Percentiles rank a stretch among this genome's conserved stretches.
Evolutionary conservation across 148 eudicot genomes (phyloP).

Genomic region (Beta vulgaris): DNA sequence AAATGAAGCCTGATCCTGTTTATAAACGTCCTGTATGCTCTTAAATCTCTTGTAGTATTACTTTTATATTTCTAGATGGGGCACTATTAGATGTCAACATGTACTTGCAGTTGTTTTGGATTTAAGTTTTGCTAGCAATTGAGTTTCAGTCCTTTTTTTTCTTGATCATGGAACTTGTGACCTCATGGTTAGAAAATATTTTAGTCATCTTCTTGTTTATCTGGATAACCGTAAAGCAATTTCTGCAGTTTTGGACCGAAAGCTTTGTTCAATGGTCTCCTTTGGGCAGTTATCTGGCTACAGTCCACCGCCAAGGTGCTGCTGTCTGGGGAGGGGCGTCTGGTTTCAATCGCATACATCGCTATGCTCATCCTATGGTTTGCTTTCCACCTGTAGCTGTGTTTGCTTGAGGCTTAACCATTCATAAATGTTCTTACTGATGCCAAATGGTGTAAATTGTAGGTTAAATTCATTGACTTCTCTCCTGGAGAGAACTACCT

Average conservation of each 20-base stretch:
- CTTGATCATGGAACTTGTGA: not conserved
- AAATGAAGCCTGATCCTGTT: slow-evolving; percentile 73
- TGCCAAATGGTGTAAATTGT: slow-evolving; percentile 23
- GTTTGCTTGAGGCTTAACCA: not conserved
- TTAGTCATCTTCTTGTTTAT: not conserved
- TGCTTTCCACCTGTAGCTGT: slow-evolving; percentile 3
- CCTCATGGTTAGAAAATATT: not conserved
- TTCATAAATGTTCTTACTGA: not conserved
- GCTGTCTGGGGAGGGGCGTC: slow-evolving; percentile 98
- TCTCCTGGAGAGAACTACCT: slow-evolving; percentile 93
- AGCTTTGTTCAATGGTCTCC: slow-evolving; percentile 98
- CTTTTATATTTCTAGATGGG: not conserved
- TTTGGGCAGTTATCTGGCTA: slow-evolving; percentile 88
- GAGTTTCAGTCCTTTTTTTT: not conserved
- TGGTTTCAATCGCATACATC: slow-evolving; percentile 70
- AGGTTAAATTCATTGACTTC: slow-evolving; percentile 90
- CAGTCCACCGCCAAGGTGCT: slow-evolving; percentile 91
- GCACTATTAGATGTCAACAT: not conserved
- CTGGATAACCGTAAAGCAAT: not conserved
- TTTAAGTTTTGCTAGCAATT: not conserved
- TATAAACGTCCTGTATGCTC: slow-evolving; percentile 74
- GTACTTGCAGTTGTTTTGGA: not conserved
- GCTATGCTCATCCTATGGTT: slow-evolving; percentile 86
- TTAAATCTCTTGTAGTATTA: slow-evolving; percentile 7
- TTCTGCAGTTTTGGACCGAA: slow-evolving; percentile 81